phyloP scores from a whole-genome alignment of 495 filamentous ascomycete genomes.

The Parathielavia hyrcaniae region DNA sequence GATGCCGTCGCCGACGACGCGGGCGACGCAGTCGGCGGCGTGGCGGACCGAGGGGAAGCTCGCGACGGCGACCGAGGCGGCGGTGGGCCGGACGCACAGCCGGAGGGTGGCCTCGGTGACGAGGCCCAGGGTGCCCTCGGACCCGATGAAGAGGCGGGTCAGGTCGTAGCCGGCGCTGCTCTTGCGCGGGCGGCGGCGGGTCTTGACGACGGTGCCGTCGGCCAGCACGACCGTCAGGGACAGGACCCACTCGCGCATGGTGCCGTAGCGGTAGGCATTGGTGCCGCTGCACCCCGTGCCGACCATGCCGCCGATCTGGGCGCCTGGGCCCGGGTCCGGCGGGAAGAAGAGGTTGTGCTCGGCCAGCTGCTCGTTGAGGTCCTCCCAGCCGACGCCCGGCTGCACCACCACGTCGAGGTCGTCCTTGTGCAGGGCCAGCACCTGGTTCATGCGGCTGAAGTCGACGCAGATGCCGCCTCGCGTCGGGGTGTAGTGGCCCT shows the following conservation, averaged over 20 bases:
- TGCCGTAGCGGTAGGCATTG: conserved; percentile 89
- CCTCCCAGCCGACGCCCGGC: conserved; percentile 74
- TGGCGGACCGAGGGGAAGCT: conserved; percentile 70
- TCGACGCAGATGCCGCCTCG: conserved; percentile 71
- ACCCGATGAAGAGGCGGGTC: conserved; percentile 72
- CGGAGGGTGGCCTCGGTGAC: conserved; percentile 77
- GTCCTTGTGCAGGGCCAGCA: conserved; percentile 61
- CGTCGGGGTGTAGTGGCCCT: conserved; percentile 73
- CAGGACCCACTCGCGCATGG: conserved; percentile 95
- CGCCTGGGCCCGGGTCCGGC: conserved; percentile 73
- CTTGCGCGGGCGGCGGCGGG: conserved; percentile 68
- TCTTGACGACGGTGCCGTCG: conserved; percentile 89
- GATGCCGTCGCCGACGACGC: conserved; percentile 71
- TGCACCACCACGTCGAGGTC: conserved; percentile 80
- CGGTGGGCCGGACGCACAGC: conserved; percentile 69
- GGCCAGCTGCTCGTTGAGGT: conserved; percentile 64
- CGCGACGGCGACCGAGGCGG: conserved; percentile 76
- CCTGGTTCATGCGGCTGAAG: conserved; percentile 69
- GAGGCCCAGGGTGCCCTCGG: conserved; percentile 70
- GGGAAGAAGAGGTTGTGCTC: conserved; percentile 72
- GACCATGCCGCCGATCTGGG: conserved; percentile 94
- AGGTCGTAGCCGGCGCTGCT: conserved; percentile 81
- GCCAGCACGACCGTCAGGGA: conserved; percentile 86
- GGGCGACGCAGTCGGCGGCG: conserved; percentile 74
- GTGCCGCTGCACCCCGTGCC: conserved; percentile 91